phyloP scores from a whole-genome alignment of 1,284 basidiomycete species.

The Puccinia sorghi region DNA sequence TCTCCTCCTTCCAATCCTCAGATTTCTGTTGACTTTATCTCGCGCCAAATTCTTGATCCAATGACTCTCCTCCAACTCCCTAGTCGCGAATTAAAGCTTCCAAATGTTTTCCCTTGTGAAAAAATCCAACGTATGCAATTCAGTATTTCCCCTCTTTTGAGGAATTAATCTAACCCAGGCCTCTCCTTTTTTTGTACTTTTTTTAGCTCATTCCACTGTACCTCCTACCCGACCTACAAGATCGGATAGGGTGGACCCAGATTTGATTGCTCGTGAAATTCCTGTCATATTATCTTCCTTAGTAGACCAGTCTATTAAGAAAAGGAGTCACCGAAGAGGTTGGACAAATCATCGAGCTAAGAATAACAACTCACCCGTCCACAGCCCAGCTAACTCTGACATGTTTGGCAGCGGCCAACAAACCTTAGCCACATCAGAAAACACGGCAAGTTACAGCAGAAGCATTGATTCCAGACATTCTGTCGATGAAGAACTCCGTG shows the following conservation, averaged over 20 bases:
- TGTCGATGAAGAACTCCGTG: background rate
- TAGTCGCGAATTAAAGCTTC: background rate
- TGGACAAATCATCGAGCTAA: conserved; percentile 13
- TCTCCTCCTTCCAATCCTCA: conserved; percentile 9
- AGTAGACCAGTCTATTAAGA: background rate
- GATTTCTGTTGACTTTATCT: background rate
- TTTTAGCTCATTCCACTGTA: background rate
- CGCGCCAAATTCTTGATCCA: conserved; percentile 2
- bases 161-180: background rate
- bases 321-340: background rate
- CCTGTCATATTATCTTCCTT: conserved; percentile 10
- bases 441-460: background rate
- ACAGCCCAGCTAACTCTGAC: background rate
- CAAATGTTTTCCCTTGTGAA: background rate
- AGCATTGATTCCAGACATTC: background rate
- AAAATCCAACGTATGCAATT: background rate
- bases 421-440: background rate
- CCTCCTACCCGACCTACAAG: conserved; percentile 2
- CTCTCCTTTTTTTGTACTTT: background rate
- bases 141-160: background rate
- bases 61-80: background rate
- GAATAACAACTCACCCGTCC: background rate
- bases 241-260: background rate
- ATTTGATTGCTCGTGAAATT: background rate
- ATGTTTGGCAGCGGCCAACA: background rate